These are phyloP conservation scores for Starmera dryadoides DNA, from an alignment of 805 yeast genomes.

Conservation along the genomic window DNA sequence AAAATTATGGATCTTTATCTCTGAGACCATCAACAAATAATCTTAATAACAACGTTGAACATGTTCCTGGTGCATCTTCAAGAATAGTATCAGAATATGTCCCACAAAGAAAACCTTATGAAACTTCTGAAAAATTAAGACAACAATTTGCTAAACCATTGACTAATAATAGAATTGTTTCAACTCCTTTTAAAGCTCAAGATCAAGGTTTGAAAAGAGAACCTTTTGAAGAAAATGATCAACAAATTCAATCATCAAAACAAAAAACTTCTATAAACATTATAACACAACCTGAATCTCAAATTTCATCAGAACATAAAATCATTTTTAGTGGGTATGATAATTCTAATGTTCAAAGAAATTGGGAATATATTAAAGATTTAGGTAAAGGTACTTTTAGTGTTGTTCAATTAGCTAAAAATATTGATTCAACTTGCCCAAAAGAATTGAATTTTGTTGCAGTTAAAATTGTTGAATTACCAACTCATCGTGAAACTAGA, in stretches of 20 bases:
- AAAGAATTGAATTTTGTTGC: constrained; percentile 41
- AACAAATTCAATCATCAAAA: constrained; percentile 8
- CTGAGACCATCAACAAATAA: constrained; percentile 6
- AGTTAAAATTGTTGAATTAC: constrained; percentile 53
- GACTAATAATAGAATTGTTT: not conserved
- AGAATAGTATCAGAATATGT: constrained; percentile 33
- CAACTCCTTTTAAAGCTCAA: constrained; percentile 1
- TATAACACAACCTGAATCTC: not conserved
- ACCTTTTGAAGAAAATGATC: not conserved
- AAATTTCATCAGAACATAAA: not conserved
- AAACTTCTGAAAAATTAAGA: not conserved
- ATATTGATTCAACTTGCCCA: constrained; percentile 14
- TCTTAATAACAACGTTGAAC: not conserved
- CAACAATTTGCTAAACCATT: not conserved
- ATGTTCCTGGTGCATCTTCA: not conserved
- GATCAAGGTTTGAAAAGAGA: constrained; percentile 6
- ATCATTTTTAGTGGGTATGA: constrained; percentile 13
- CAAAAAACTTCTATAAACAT: constrained; percentile 15
- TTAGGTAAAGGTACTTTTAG: constrained; percentile 70
- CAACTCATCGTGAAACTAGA: constrained; percentile 31
- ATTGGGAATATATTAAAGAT: constrained; percentile 29
- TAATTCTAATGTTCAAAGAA: constrained; percentile 4
- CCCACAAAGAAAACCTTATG: constrained; percentile 12
- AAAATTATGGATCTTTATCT: constrained; percentile 3
- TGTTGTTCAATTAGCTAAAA: constrained; percentile 45